These are phyloP conservation scores for Inga laurina DNA, from an alignment of 306 rosid species.

Conservation along the genomic window DNA sequence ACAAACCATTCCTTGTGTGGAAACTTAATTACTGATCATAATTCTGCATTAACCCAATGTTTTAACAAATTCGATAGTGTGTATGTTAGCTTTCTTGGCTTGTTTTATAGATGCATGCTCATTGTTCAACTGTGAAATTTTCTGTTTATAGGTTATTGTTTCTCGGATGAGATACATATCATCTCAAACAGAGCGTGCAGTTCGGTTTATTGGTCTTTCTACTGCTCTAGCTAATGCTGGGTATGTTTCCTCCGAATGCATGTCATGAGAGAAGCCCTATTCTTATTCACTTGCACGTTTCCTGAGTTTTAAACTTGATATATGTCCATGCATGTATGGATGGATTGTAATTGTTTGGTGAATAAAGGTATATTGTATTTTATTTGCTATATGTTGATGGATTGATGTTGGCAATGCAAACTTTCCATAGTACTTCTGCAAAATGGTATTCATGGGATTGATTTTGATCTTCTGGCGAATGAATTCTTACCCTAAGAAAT, in stretches of 20 bases:
- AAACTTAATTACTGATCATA: background rate
- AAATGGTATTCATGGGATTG: background rate
- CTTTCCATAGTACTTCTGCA: background rate
- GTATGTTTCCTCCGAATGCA: slow-evolving; percentile 39
- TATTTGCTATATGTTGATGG: background rate
- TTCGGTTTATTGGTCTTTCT: slow-evolving; percentile 90
- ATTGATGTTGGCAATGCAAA: background rate
- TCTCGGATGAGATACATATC: slow-evolving; percentile 99
- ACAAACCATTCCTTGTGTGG: background rate
- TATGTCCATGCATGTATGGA: background rate
- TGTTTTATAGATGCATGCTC: slow-evolving; percentile 1
- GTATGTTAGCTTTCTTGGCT: background rate
- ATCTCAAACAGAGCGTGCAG: slow-evolving; percentile 91
- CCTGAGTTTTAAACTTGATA: background rate
- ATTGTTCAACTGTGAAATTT: slow-evolving; percentile 17
- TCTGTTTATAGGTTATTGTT: slow-evolving; percentile 79
- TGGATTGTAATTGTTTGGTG: background rate
- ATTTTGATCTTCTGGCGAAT: background rate
- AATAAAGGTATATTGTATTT: background rate
- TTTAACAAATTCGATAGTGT: background rate
- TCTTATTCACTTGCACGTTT: background rate
- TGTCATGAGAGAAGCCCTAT: background rate
- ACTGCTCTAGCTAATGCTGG: slow-evolving; percentile 98
- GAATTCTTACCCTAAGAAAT: background rate
- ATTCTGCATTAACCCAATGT: background rate